A percentile compares a stretch with the other conserved stretches of the same genome.
phyloP scores from a whole-genome alignment of 2,329 filamentous ascomycete genomes.

The Cladosporium austrohemisphaericum region DNA sequence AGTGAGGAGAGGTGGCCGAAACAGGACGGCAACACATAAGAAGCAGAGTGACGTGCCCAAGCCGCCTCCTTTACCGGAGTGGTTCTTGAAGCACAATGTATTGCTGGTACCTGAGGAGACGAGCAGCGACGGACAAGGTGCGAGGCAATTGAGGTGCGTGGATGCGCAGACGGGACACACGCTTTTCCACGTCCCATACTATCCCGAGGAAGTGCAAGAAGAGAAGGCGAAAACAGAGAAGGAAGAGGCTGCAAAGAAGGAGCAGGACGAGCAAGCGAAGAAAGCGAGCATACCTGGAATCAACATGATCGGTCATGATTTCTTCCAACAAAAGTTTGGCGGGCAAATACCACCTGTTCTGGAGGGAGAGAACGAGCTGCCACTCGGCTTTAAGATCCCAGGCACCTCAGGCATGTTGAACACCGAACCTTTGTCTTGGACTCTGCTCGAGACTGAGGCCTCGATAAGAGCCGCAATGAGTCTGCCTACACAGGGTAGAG shows the following conservation, averaged over 20 bases:
- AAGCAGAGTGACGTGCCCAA: slow-evolving; percentile 23
- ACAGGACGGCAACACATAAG: background rate
- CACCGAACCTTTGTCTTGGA: slow-evolving; percentile 11
- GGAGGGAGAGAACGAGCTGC: slow-evolving; percentile 3
- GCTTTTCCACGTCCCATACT: slow-evolving; percentile 30
- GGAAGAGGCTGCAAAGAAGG: slow-evolving; percentile 15
- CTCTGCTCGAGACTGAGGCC: slow-evolving; percentile 27
- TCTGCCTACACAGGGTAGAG: background rate
- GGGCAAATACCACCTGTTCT: slow-evolving; percentile 10
- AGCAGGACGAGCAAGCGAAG: slow-evolving; percentile 16
- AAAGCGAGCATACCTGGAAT: slow-evolving; percentile 13
- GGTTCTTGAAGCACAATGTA: slow-evolving; percentile 38
- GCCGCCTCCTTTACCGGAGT: slow-evolving; percentile 35
- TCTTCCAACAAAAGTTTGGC: slow-evolving; percentile 22
- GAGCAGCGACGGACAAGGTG: background rate
- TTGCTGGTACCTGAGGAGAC: slow-evolving; percentile 21
- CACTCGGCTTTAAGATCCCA: slow-evolving; percentile 2
- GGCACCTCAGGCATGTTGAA: background rate
- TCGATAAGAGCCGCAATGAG: slow-evolving; percentile 21
- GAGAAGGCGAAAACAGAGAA: slow-evolving; percentile 1
- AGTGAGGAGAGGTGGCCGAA: slow-evolving; percentile 7
- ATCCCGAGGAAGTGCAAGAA: slow-evolving; percentile 14
- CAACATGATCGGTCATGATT: slow-evolving; percentile 19
- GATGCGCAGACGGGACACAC: slow-evolving; percentile 31
- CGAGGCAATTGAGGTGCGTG: slow-evolving; percentile 27